Evolutionary conservation across 129 eudicot genomes (phyloP).

Genomic region (Flaveria trinervia): DNA sequence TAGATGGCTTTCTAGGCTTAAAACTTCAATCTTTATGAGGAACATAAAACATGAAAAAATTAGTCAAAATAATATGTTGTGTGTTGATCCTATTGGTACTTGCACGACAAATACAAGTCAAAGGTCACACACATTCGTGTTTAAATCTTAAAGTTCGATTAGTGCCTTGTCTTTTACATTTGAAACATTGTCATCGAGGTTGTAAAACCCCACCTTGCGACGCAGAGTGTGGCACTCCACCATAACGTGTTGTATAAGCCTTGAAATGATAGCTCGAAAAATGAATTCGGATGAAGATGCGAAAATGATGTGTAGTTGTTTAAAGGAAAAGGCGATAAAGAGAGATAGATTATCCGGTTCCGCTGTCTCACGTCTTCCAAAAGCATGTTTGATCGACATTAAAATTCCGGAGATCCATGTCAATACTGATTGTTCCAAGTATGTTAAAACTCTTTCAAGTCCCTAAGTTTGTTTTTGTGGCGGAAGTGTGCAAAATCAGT

Average conservation of each 20-base stretch:
- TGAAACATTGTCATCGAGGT: not conserved
- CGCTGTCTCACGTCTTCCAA: slow-evolving; percentile 28
- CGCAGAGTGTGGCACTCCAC: slow-evolving; percentile 6
- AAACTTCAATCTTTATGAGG: not conserved
- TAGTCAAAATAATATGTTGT: not conserved
- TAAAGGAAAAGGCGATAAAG: slow-evolving; percentile 3
- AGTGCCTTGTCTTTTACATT: slow-evolving; percentile 19
- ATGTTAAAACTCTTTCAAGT: not conserved
- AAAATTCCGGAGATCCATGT: slow-evolving; percentile 12
- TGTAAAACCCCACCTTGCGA: slow-evolving; percentile 3
- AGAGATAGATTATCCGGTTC: not conserved
- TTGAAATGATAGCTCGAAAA: slow-evolving; percentile 16
- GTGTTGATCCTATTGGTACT: slow-evolving; percentile 12
- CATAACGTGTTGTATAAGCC: slow-evolving; percentile 15
- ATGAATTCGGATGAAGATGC: slow-evolving; percentile 22
- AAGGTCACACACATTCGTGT: not conserved
- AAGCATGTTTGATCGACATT: slow-evolving; percentile 24
- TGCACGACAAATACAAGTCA: slow-evolving; percentile 2
- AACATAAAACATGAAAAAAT: slow-evolving; percentile 20
- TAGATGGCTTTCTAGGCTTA: not conserved
- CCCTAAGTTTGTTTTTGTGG: not conserved
- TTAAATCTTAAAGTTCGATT: not conserved
- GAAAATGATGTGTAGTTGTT: slow-evolving; percentile 22
- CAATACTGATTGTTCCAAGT: slow-evolving; percentile 26
- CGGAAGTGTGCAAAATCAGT: not conserved